Percentiles rank a stretch among this genome's conserved stretches.
Evolutionary conservation across 805 yeast genomes (phyloP).

Genomic region (Zygosaccharomyces bisporus): DNA sequence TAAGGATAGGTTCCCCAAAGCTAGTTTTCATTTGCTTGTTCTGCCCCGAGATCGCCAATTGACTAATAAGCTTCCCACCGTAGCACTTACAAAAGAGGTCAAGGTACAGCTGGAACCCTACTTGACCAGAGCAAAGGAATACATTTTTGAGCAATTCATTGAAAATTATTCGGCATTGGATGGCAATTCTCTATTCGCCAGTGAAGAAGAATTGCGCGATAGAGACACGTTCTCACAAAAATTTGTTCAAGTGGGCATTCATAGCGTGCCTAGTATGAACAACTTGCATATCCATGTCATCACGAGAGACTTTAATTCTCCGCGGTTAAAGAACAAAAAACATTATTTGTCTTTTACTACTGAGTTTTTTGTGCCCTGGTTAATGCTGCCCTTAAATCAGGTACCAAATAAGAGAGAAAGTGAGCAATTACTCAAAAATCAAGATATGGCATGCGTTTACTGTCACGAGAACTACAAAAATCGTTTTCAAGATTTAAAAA

Average conservation of each 20-base stretch:
- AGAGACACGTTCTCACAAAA: conserved; percentile 20
- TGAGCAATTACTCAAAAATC: conserved; percentile 35
- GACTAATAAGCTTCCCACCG: conserved; percentile 47
- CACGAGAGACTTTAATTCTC: conserved; percentile 57
- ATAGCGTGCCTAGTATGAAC: conserved; percentile 62
- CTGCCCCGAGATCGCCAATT: conserved; percentile 48
- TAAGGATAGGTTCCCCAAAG: conserved; percentile 60
- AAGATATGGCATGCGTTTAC: conserved; percentile 41
- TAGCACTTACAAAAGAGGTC: conserved; percentile 40
- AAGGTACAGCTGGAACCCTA: conserved; percentile 41
- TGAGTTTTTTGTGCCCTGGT: conserved; percentile 56
- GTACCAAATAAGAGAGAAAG: conserved; percentile 37
- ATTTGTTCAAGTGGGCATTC: conserved; percentile 56
- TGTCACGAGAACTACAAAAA: conserved; percentile 42
- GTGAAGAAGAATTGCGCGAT: conserved; percentile 17
- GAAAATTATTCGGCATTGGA: conserved; percentile 10
- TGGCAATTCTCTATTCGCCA: conserved; percentile 16
- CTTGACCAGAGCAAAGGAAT: conserved; percentile 26
- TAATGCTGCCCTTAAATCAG: conserved; percentile 41
- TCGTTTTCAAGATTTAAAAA: conserved; percentile 42
- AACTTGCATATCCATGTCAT: conserved; percentile 74
- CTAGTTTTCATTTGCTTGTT: conserved; percentile 55
- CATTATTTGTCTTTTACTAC: conserved; percentile 75
- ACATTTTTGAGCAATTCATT: conserved; percentile 31
- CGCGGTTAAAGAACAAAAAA: conserved; percentile 50